Evolutionary conservation across 2,329 filamentous ascomycete genomes (phyloP).

Genomic region (Stemphylium beticola): DNA sequence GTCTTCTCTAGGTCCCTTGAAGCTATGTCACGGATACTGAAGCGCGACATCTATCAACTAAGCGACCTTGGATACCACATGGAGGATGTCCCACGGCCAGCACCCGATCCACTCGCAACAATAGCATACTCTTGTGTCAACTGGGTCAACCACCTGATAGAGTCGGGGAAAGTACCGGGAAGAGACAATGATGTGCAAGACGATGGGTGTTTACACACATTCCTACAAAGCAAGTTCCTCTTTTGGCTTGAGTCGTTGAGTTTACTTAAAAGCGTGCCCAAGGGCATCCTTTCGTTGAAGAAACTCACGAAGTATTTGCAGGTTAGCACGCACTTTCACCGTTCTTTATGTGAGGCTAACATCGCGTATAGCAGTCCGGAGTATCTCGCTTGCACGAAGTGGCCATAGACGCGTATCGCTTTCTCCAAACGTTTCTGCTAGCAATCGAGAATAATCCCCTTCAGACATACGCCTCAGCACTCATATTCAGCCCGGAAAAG

Average conservation of each 20-base stretch:
- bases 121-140: constrained; percentile 38
- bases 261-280: constrained; percentile 16
- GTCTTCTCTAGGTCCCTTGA: background rate
- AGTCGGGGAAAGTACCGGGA: constrained; percentile 3
- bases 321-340: background rate
- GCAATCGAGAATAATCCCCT: background rate
- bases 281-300: constrained; percentile 17
- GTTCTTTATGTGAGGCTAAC: background rate
- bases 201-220: background rate
- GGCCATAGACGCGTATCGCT: background rate
- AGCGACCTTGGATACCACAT: background rate
- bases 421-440: background rate
- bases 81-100: background rate
- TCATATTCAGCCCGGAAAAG: background rate
- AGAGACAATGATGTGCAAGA: background rate
- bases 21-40: background rate
- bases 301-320: background rate
- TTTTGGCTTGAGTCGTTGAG: constrained; percentile 21
- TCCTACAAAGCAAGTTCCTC: background rate
- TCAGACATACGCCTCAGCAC: background rate
- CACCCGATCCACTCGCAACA: constrained; percentile 29
- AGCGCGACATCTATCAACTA: background rate
- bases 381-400: background rate
- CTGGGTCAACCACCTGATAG: constrained; percentile 44
- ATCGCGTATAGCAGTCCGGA: no score